A percentile compares a stretch with the other conserved stretches of the same genome.
phyloP scores from a whole-genome alignment of 495 filamentous ascomycete genomes.

The Penicillium bialowiezense region DNA sequence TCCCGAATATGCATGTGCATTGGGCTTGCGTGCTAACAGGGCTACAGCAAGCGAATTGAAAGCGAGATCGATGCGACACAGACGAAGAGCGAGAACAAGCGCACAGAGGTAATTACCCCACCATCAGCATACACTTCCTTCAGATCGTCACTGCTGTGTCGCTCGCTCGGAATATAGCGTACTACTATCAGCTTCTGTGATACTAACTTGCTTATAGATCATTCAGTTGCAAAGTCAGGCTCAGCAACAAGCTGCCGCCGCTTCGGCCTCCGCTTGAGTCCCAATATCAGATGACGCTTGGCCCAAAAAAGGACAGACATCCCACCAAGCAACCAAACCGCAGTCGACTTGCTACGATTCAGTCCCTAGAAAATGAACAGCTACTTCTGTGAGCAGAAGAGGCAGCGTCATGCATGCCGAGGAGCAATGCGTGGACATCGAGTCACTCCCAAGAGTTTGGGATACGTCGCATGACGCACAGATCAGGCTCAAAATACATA shows the following conservation, averaged over 20 bases:
- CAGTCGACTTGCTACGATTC: not conserved
- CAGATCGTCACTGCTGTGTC: slow-evolving; percentile 18
- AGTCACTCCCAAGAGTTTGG: not conserved
- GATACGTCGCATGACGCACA: not conserved
- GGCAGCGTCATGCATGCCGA: no score
- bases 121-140: slow-evolving; percentile 1
- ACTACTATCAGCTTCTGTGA: no score
- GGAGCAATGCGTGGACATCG: not conserved
- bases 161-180: no score
- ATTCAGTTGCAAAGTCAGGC: slow-evolving; percentile 43
- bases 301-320: not conserved
- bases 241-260: slow-evolving; percentile 38
- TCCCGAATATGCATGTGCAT: no score
- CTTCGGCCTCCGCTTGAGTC: slow-evolving; percentile 35
- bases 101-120: slow-evolving; percentile 54
- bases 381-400: not conserved
- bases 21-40: no score
- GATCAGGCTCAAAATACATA: slow-evolving; percentile 7
- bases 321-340: not conserved
- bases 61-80: slow-evolving; percentile 74
- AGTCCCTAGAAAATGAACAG: not conserved
- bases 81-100: slow-evolving; percentile 78
- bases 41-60: slow-evolving; percentile 74
- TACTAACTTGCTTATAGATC: slow-evolving; percentile 24
- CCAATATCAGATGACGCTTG: not conserved